Base-by-base conservation (phyloP, 2,329 filamentous ascomycete genomes). In the Claviceps cyperi region DNA sequence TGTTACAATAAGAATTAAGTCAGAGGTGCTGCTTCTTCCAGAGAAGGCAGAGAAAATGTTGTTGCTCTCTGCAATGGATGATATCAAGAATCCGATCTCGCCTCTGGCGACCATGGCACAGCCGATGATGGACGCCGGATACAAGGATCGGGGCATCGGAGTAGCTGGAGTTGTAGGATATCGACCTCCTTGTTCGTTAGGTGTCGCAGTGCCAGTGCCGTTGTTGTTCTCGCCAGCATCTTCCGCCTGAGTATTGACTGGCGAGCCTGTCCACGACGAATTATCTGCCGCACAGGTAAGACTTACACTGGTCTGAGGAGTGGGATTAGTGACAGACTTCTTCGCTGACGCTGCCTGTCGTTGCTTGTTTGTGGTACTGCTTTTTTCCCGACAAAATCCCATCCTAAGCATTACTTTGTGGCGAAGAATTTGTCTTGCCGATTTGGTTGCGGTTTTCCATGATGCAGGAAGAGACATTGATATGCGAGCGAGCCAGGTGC, bases 51-150 rank as follows among this genome's bases (percentile, higher is more conserved):
- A 49, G 39, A 75, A 75, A 14, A 74, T 63, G 0, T 69, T 68
- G 1, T 70, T 67, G 44, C 67, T 72, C 57, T 86, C 74, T 0
- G 83, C 83, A 0, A 89, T 63, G 0, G 81, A 78, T 1, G 81
- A 80, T 53, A 92, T 86, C 43, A 91, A 63, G 53, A 88, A 88
- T 0, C 85, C 84, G 36, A 91, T 86, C 61, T 92, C 86, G 0
- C 86, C 85, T n/a, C 85, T 73, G 0, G 85, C 79, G 0, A 84
- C 76, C 85, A 91, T 91, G 2, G 70, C 73, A 17, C 75, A 69
- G 0, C 81, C 81, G 0, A 90, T 65, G 2, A 90, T 79, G 0
- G 75, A 70, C 0, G 80, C 74, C 0, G 84, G 83, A 53, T 87
- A 83, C 1, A 86, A 66, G 0, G 83, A 87, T 3, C 74, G 63